Conservation (phyloP, 169 alveolate species). For the Theileria orientalis region DNA sequence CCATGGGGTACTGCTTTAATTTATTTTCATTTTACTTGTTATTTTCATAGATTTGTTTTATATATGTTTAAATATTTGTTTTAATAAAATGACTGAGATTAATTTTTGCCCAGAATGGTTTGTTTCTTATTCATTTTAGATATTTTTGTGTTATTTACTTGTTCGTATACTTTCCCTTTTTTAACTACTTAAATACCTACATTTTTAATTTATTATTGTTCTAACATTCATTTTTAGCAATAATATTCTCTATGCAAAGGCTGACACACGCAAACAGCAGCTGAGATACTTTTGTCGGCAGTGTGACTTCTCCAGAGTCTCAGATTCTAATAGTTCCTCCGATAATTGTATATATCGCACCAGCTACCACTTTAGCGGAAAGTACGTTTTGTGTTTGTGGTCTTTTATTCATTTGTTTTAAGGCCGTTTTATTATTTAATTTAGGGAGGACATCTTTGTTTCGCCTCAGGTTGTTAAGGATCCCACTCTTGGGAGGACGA, state of each 20-base stretch:
- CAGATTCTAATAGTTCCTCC: slow-evolving; percentile 64
- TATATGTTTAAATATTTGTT: background rate
- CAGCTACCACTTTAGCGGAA: slow-evolving; percentile 66
- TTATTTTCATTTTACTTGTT: background rate
- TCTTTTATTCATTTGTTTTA: background rate
- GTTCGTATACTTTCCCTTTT: background rate
- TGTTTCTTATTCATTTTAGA: background rate
- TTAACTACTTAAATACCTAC: background rate
- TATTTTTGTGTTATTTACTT: background rate
- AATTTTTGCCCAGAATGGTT: slow-evolving; percentile 71
- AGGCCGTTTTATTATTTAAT: background rate
- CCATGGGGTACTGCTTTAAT: slow-evolving; percentile 6
- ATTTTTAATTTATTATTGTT: no score
- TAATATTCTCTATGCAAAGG: slow-evolving; percentile 72
- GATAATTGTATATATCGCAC: slow-evolving; percentile 74
- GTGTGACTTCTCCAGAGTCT: slow-evolving; percentile 66
- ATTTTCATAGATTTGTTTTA: background rate
- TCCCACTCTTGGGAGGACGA: slow-evolving; percentile 88
- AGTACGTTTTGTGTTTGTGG: slow-evolving; percentile 33
- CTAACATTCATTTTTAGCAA: slow-evolving; percentile 65
- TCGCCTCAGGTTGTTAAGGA: slow-evolving; percentile 83
- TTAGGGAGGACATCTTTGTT: slow-evolving; percentile 83
- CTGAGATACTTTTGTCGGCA: slow-evolving; percentile 73
- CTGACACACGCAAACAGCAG: slow-evolving; percentile 66
- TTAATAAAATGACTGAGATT: slow-evolving; percentile 56